phyloP scores from a whole-genome alignment of 1,139 yeast species.

The Debaryomyces subglobosus region DNA sequence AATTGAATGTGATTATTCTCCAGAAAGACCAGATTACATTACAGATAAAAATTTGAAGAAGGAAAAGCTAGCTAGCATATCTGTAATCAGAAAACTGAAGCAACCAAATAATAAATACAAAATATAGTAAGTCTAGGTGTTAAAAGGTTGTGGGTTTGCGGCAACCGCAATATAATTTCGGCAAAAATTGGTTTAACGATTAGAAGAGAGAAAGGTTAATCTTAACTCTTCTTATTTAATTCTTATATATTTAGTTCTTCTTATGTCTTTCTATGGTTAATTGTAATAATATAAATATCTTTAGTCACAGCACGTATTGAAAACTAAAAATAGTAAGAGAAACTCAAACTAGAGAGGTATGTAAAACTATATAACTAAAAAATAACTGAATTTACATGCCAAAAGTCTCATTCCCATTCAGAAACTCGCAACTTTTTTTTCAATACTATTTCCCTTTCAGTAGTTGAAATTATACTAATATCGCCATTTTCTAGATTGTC shows the following conservation, averaged over 20 bases:
- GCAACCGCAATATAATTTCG: neutral
- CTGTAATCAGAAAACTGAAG: conserved; percentile 34
- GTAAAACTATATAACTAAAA: neutral
- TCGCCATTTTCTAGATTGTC: conserved; percentile 29
- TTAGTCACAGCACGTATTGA: neutral
- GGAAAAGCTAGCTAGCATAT: conserved; percentile 39
- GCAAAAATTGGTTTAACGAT: neutral
- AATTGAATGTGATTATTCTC: conserved; percentile 48
- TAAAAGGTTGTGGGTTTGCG: neutral
- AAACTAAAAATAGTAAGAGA: neutral
- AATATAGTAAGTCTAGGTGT: neutral
- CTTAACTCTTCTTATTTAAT: neutral
- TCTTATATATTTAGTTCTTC: neutral
- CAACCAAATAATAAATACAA: conserved; percentile 15
- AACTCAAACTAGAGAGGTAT: neutral
- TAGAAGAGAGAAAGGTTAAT: neutral
- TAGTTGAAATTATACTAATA: conserved; percentile 21
- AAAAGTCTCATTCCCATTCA: conserved; percentile 44
- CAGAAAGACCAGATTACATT: conserved; percentile 45
- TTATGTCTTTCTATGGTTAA: neutral
- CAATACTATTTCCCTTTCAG: conserved; percentile 29
- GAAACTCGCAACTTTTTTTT: conserved; percentile 40
- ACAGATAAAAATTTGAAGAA: conserved; percentile 38
- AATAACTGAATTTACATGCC: neutral
- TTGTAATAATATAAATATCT: neutral